Evolutionary conservation across 2,329 filamentous ascomycete species (phyloP).

Genomic region (Epichloe aotearoae): DNA sequence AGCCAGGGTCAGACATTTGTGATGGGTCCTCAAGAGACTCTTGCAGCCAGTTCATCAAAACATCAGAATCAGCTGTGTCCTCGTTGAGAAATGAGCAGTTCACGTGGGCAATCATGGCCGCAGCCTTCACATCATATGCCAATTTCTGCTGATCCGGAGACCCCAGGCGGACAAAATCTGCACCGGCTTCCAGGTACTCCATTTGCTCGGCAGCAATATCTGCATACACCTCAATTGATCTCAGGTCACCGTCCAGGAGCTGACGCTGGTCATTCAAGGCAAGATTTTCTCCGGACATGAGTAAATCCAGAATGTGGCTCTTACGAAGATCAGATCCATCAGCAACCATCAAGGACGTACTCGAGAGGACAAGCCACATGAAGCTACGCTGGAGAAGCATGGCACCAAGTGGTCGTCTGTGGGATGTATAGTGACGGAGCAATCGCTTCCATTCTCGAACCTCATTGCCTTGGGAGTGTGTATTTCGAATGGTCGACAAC

Average conservation of each 20-base stretch:
- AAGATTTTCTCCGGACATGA: constrained; percentile 45
- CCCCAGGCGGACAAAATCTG: constrained; percentile 72
- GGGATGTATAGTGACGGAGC: constrained; percentile 66
- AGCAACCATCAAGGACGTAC: constrained; percentile 59
- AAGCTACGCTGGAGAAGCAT: constrained; percentile 86
- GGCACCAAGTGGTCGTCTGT: constrained; percentile 71
- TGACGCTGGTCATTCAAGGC: constrained; percentile 21
- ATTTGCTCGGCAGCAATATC: constrained; percentile 71
- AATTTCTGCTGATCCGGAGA: constrained; percentile 78
- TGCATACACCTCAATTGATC: constrained; percentile 50
- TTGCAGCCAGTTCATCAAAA: constrained; percentile 75
- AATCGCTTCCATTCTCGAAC: constrained; percentile 82
- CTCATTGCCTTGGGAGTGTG: constrained; percentile 48
- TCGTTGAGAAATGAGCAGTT: constrained; percentile 77
- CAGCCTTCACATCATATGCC: constrained; percentile 73
- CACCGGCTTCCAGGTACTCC: constrained; percentile 72
- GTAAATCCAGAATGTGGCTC: constrained; percentile 58
- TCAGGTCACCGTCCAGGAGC: constrained; percentile 37
- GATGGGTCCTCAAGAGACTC: constrained; percentile 63
- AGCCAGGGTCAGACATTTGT: constrained; percentile 67
- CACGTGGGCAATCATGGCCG: constrained; percentile 68
- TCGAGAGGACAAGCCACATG: constrained; percentile 69
- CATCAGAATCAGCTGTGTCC: constrained; percentile 64
- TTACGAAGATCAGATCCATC: constrained; percentile 46
- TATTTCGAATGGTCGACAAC: constrained; percentile 79